Evolutionary conservation across 2,329 filamentous ascomycete genomes (phyloP), one percentile per base, ranked within the genome.

Genomic region (Claviceps arundinis): DNA sequence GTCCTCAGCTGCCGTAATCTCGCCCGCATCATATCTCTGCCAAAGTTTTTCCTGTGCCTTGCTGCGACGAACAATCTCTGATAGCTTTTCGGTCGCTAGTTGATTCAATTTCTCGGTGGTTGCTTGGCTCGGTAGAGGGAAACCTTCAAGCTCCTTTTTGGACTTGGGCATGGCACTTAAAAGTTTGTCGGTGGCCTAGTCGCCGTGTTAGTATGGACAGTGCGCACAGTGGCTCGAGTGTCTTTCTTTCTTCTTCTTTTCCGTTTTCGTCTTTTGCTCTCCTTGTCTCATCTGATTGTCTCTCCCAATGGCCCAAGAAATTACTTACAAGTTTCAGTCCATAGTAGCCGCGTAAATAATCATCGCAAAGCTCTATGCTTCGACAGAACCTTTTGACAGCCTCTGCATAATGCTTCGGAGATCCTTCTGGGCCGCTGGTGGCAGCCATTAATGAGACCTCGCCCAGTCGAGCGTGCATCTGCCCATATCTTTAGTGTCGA

Each of bases 291-390:
- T 13, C 30, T 34, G 9, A 34, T 34, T 34, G 30, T 34, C 30
- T 34, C 30, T 34, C 9, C 30, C 30, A 34, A 11, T 34, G 4
- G 11, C 9, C 30, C 30, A 34, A 34, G 3, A 34, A 34, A 34
- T 34, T 13, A 61, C 78, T 61, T 68, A 89, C 84, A 67, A 90
- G 67, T 65, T 91, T 93, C 54, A 98, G 72, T 6, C 93, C 93
- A 67, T 95, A 97, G 66, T 89, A 95, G 1, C 90, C 93, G 55
- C 93, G 82, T 56, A 97, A 69, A 65, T 96, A 97, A 64, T 89
- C 83, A 60, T 96, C 87, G 63, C 93, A 97, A 50, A 98, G 78
- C 70, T 98, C 93, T 57, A 97, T 81, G 62, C 89, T 93, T 60
- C 93, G 81, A 64, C 85, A 87, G 68, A 95, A 97, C 57, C 90